Conservation (phyloP, 202 grass and related monocot species). For the Panicum virgatum region DNA sequence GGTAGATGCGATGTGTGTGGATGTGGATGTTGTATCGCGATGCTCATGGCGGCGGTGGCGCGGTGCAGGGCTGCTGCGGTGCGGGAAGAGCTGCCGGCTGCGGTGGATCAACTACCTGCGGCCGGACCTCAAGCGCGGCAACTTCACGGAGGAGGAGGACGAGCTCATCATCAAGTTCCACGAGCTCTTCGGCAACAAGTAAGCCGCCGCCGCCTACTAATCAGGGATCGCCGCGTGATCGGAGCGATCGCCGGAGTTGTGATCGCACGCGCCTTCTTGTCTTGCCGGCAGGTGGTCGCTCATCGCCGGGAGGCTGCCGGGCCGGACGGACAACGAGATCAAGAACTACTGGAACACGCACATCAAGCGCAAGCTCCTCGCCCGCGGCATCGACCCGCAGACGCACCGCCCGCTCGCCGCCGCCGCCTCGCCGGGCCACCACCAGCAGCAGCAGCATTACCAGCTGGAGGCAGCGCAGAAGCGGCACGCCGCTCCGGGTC, state of each 20-base stretch:
- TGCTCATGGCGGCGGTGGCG: neutral
- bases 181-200: constrained; percentile 93
- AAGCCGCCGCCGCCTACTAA: neutral
- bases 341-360: constrained; percentile 99
- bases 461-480: constrained; percentile 1
- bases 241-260: neutral
- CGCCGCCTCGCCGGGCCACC: neutral
- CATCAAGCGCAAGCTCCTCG: constrained; percentile 90
- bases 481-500: neutral
- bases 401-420: constrained; percentile 64
- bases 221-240: neutral
- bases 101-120: constrained; percentile 98
- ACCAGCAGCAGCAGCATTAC: constrained; percentile 11
- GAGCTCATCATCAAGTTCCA: constrained; percentile 97
- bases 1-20: neutral
- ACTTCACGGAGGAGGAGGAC: constrained; percentile 95
- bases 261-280: neutral
- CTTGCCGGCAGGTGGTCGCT: constrained; percentile 69
- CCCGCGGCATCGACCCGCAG: constrained; percentile 79
- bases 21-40: neutral
- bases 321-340: constrained; percentile 94
- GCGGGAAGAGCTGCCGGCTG: constrained; percentile 96
- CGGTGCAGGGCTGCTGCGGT: constrained; percentile 64
- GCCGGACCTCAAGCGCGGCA: constrained; percentile 92
- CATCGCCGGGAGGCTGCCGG: constrained; percentile 79